Base-by-base conservation (phyloP, 805 yeast species). In the Cyberlindnera suaveolens region DNA sequence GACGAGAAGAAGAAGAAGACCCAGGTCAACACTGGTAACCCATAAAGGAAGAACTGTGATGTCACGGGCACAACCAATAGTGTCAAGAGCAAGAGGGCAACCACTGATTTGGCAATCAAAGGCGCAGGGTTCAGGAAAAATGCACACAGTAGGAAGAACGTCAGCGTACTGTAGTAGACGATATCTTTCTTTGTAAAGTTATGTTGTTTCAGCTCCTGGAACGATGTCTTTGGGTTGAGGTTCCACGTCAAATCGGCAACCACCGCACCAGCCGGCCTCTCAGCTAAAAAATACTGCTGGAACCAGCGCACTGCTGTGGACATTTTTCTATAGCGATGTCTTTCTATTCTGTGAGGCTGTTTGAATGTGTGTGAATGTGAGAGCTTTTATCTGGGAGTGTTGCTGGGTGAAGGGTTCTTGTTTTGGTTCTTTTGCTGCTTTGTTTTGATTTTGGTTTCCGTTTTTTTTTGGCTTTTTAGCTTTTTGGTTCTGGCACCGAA, bases 11-110 rank as follows among this genome's bases (percentile, higher is more conserved):
- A 90, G 41, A 91, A 71, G 19, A 88, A 78, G 51, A 87, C 74
- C 96, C 96, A 90, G 3, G 95, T 72, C 43, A 82, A 75, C 18
- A 91, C 79, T 4, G 97, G 97, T 57, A 86, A 64, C 13, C 88
- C 93, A 53, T 80, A 80, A 40, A 87, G 70, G 62, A 87, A 86
- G 61, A 90, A 88, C 62, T 91, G 97, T 7, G 85, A 74, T 2
- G 93, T 79, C 36, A 84, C 62, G 7, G 98, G 98, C 13, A 89
- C 56, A 40, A 84, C 65, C 47, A 85, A 68, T 10, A 73, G 52
- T 19, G 20, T n/a, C 17, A 68, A 44, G 31, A 72, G 62, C 33
- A 77, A 66, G 19, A 74, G 38, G 68, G 67, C 34, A 63, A 59
- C 45, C 48, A 56, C 43, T 51, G 56, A 23, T 44, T 62, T 70